Percentiles rank a stretch among this genome's conserved stretches.
These are phyloP conservation scores for Herpetomonas samuelpessoai DNA, from an alignment of 208 protist species.

Conservation along the genomic window DNA sequence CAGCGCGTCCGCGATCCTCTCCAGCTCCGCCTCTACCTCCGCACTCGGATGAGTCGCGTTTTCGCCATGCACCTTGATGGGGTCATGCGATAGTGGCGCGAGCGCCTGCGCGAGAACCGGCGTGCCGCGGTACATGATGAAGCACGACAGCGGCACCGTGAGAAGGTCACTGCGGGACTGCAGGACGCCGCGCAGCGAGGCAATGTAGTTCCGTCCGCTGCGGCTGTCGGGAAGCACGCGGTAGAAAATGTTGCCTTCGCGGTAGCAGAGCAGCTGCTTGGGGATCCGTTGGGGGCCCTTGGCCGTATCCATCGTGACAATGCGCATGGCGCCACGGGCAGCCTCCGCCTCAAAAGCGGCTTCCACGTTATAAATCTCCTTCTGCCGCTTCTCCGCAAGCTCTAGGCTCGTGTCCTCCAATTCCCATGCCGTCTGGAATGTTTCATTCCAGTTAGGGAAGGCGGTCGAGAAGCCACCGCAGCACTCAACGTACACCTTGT, in stretches of 20 bases:
- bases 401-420: conserved; percentile 54
- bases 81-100: conserved; percentile 27
- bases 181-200: conserved; percentile 43
- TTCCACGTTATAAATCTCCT: conserved; percentile 38
- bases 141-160: conserved; percentile 48
- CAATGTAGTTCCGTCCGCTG: conserved; percentile 41
- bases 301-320: conserved; percentile 30
- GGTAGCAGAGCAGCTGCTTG: conserved; percentile 42
- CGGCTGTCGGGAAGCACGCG: conserved; percentile 41
- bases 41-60: conserved; percentile 17
- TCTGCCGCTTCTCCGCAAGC: conserved; percentile 35
- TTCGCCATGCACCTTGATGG: conserved; percentile 28
- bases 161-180: conserved; percentile 38
- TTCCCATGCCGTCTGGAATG: conserved; percentile 73
- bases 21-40: conserved; percentile 39
- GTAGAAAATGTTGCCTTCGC: conserved; percentile 62
- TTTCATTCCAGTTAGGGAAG: conserved; percentile 63
- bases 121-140: conserved; percentile 51
- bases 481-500: conserved; percentile 32
- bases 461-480: conserved; percentile 40
- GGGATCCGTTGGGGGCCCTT: conserved; percentile 26
- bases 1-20: conserved; percentile 37
- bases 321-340: conserved; percentile 21
- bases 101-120: conserved; percentile 55
- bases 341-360: conserved; percentile 43